Base-by-base conservation (phyloP, 2,329 filamentous ascomycete species). In the Torrubiella hemipterigena region DNA sequence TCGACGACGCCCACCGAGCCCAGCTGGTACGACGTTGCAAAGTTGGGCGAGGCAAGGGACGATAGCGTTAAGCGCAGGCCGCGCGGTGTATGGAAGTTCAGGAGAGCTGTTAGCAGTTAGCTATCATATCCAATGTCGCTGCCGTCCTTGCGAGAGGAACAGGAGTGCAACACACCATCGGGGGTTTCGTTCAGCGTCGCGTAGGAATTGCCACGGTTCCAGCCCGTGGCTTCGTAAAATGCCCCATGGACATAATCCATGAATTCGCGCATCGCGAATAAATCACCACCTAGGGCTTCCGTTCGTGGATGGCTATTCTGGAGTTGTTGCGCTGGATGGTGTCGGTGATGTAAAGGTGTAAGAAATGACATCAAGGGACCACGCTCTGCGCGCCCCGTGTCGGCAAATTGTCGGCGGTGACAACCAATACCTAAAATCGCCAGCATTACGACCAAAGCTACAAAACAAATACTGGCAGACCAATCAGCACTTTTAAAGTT, bases 191-290 rank as follows among this genome's bases (percentile, higher is more conserved):
- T 94, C 48, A 95, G 65, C 42, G 79, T 75, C 44, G 83, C 78
- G 61, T 95, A 95, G 38, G 83, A 91, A 58, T 93, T 94, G 64
- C 95, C 85, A 49, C 76, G 69, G 52, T 87, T 82, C 87, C 87
- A 95, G 54, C 80, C 73, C 27, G 86, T 87, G 34, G 81, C 79
- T 52, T 81, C 70, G 55, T 85, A 83, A 61, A 94, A 95, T 48
- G 84, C 82, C 60, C 81, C 73, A 60, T 93, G 85, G 63, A 95
- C 80, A 65, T 93, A 89, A 61, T 93, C 86, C 84, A 95, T 93
- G 65, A 94, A 95, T 61, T 87, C 81, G 63, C 91, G 77, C 87
- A 95, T 95, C 32, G 32, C 61, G 49, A 49, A n/a, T n/a, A n/a
- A n/a, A n/a, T n/a, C n/a, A n/a, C n/a, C 31, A 40, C 50, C 52